A percentile compares a stretch with the other conserved stretches of the same genome.
Evolutionary conservation across 2,329 filamentous ascomycete species (phyloP).

Genomic region (Simplicillium aogashimaense): DNA sequence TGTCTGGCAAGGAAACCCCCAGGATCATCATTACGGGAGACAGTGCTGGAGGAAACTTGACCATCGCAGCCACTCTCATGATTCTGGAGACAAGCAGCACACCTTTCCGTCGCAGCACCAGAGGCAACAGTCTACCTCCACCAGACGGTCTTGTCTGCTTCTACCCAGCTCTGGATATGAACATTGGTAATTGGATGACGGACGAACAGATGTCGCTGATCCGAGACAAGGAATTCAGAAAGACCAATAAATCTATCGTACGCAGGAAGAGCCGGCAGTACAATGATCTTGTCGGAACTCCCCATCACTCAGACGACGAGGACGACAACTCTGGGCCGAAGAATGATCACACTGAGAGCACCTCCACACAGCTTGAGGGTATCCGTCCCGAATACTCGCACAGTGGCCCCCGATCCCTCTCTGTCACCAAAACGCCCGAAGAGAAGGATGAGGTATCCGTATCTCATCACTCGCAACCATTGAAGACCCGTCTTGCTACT

Average conservation of each 20-base stretch:
- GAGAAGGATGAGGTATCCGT: constrained; percentile 14
- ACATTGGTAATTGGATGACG: constrained; percentile 98
- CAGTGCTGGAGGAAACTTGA: constrained; percentile 38
- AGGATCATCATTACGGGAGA: constrained; percentile 35
- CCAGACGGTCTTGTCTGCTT: constrained; percentile 78
- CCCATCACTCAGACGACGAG: constrained; percentile 71
- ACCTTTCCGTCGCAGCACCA: constrained; percentile 17
- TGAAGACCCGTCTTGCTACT: constrained; percentile 83
- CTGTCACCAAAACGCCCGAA: constrained; percentile 8
- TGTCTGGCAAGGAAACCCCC: constrained; percentile 28
- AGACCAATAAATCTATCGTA: constrained; percentile 69
- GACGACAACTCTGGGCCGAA: constrained; percentile 33
- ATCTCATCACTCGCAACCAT: constrained; percentile 44
- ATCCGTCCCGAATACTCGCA: constrained; percentile 43
- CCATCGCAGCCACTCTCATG: constrained; percentile 73
- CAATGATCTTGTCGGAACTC: constrained; percentile 71
- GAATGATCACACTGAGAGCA: constrained; percentile 9
- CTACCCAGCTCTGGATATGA: constrained; percentile 91
- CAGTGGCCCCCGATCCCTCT: constrained; percentile 26
- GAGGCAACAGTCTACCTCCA: constrained; percentile 49
- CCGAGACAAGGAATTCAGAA: constrained; percentile 67
- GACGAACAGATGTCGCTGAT: constrained; percentile 96
- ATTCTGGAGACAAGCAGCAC: constrained; percentile 63
- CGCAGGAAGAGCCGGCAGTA: constrained; percentile 85
- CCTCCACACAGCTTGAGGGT: constrained; percentile 9